Evolutionary conservation across 2,329 filamentous ascomycete genomes (phyloP).

Genomic region (Fusarium pseudonygamai): DNA sequence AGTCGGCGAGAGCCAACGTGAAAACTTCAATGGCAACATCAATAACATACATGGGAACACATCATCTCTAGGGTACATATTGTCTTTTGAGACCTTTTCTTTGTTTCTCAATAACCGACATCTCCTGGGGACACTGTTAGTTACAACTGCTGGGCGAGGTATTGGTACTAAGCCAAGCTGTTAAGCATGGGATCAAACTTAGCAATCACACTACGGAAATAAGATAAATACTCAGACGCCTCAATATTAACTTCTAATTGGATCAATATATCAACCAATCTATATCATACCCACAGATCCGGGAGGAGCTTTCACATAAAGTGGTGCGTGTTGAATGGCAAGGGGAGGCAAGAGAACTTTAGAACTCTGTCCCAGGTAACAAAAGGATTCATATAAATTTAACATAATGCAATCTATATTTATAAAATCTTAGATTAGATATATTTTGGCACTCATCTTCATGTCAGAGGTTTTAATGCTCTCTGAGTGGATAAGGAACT

Average conservation of each 20-base stretch:
- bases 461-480: background rate
- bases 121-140: background rate
- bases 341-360: background rate
- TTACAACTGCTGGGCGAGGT: background rate
- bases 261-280: no score
- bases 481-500: background rate
- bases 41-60: background rate
- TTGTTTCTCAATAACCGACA: no score
- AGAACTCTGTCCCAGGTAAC: background rate
- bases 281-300: no score
- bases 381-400: background rate
- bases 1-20: background rate
- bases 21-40: background rate
- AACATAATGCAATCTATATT: background rate
- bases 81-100: background rate
- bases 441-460: fast-evolving
- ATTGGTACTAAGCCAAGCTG: no score
- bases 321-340: background rate
- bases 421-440: background rate
- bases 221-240: background rate
- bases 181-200: background rate
- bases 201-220: no score
- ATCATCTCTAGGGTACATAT: background rate
- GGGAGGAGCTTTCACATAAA: background rate
- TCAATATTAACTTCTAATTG: no score